These are phyloP conservation scores for Alternaria incomplexa DNA, from an alignment of 2,329 filamentous ascomycete genomes.

Conservation along the genomic window DNA sequence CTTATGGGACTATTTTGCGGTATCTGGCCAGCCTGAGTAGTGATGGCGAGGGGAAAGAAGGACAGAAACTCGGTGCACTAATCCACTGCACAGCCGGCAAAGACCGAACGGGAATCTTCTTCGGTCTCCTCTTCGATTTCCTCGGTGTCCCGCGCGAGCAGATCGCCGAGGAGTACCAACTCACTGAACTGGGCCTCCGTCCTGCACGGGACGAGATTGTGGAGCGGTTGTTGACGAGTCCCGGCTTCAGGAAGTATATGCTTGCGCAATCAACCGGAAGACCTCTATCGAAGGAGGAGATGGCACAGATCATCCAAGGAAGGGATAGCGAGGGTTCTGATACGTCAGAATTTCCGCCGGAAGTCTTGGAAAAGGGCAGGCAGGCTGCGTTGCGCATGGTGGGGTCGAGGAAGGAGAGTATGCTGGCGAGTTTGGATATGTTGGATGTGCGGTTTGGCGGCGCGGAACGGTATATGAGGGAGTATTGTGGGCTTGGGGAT, in stretches of 20 bases:
- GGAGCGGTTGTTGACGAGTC: conserved; percentile 54
- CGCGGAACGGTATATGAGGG: conserved; percentile 66
- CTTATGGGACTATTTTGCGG: conserved; percentile 65
- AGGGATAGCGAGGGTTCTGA: conserved; percentile 13
- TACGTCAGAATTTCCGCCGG: conserved; percentile 47
- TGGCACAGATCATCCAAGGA: conserved; percentile 54
- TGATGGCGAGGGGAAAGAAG: no score
- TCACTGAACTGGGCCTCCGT: conserved; percentile 68
- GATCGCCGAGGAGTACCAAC: conserved; percentile 68
- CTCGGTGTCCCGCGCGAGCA: conserved; percentile 67
- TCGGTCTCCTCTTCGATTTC: conserved; percentile 69
- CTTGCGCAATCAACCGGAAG: conserved; percentile 13
- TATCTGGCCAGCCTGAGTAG: conserved; percentile 62
- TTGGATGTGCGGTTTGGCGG: conserved; percentile 67
- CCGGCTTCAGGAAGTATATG: conserved; percentile 35
- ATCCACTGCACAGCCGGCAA: conserved; percentile 80
- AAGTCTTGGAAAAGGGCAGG: conserved; percentile 29
- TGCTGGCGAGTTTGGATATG: conserved; percentile 59
- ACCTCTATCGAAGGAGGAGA: conserved; percentile 54
- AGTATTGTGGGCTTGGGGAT: conserved; percentile 63
- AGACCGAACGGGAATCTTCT: conserved; percentile 75
- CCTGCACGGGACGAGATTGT: conserved; percentile 55
- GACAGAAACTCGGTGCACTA: conserved; percentile 58
- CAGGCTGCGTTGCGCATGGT: conserved; percentile 44
- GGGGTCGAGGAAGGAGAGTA: conserved; percentile 56